Base-by-base conservation (phyloP, 257 asterid species). In the Asclepias syriaca region DNA sequence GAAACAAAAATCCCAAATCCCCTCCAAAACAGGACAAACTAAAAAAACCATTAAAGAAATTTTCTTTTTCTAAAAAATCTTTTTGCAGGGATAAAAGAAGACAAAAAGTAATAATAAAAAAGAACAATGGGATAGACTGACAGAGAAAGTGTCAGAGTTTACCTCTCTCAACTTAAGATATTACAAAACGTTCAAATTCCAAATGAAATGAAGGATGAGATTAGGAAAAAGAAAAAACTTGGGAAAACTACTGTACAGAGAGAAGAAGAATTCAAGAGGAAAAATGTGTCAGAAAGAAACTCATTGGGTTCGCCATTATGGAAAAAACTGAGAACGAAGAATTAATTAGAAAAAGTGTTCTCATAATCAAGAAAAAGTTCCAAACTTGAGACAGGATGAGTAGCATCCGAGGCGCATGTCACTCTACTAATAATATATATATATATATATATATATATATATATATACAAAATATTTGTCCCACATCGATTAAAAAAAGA, bases 121-220 rank as follows among this genome's bases (percentile, higher is more conserved):
- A 73, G 75, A 66, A 66, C 32, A 72, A 74, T 5, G 77, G 50
- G 50, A 46, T 46, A 48, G 48, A 70, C 82, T 74, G 83, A 76
- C 83, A 71, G 46, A 56, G 82, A 81, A 74, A 69, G 72, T 77
- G 81, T 77, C 85, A 79, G 85, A 71, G 73, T 46, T 45, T 22
- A 81, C 75, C 18, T 63, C 18, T 63, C 13, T 63, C 48, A 34
- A 65, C 67, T 70, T 69, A 43, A 72, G 64, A 48, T 19, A 50
- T 65, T 54, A 51, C 34, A 74, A 70, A 61, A 76, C 65, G 70
- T 29, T 24, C 12, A 68, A 57, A 50, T 58, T 54, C 11, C 12
- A 54, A 54, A 18, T 21, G 65, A 54, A 54, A 18, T 21, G 65
- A 72, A 57, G 16, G 21, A 39, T 57, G 1, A 48, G 46, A 53